These are phyloP conservation scores for Thalassiosira exigua DNA, from an alignment of 352 stramenopile species.

Conservation along the genomic window DNA sequence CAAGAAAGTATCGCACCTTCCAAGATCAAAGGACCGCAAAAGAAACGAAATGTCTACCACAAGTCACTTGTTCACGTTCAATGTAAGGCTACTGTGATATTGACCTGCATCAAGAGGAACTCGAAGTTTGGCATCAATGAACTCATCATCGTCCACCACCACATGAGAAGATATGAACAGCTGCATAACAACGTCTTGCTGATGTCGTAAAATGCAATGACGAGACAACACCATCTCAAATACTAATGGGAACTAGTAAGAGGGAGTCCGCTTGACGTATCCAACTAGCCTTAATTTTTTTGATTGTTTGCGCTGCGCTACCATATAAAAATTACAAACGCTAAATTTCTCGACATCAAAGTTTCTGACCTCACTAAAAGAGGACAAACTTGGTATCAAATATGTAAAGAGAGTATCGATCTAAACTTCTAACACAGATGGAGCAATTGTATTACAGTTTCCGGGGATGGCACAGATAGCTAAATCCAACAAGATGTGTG, in stretches of 20 bases:
- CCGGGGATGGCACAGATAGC: conserved; percentile 1
- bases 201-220: not conserved
- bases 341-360: not conserved
- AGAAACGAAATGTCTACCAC: not conserved
- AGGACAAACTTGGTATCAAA: not conserved
- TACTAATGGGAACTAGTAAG: not conserved
- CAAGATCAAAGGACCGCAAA: not conserved
- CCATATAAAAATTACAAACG: not conserved
- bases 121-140: not conserved
- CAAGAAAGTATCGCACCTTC: not conserved
- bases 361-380: no score
- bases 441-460: conserved; percentile 12
- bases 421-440: conserved; percentile 2
- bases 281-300: conserved; percentile 6
- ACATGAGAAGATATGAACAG: conserved; percentile 13
- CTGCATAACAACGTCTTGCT: not conserved
- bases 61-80: not conserved
- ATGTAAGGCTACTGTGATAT: not conserved
- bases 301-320: conserved; percentile 12
- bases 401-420: not conserved
- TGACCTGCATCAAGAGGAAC: not conserved
- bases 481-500: conserved; percentile 2
- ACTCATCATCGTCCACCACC: not conserved
- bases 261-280: not conserved
- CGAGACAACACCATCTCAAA: not conserved